Base-by-base conservation (phyloP, 768 basidiomycete species). In the Phaffia australis region DNA sequence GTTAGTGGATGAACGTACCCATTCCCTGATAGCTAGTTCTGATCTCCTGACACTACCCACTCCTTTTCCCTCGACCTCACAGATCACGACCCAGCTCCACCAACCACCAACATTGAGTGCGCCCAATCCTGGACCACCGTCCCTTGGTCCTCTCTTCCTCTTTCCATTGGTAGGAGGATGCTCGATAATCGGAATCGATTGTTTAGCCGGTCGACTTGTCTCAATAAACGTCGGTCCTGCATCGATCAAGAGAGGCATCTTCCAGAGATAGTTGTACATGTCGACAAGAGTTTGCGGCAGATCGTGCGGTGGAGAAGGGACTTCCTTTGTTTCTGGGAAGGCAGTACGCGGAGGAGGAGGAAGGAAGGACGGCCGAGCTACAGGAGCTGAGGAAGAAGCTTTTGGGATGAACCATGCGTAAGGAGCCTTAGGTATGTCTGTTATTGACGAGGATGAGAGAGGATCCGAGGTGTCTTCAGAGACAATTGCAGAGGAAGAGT, bases 61-160 rank as follows among this genome's bases (percentile, higher is more conserved):
- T 19, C 66, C 66, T 16, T 47, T 52, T 19, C 66, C 66, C 16
- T 55, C 18, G 1, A 67, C 66, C 42, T 61, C 59, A 49, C 52
- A 55, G 1, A 67, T 55, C 11, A 67, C 54, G n/a, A 61, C 58
- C 66, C 66, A 67, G 21, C 62, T 60, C 66, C 66, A 67, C 60
- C 60, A 67, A 15, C 66, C 66, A 7, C 66, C 66, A 15, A 67
- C 48, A 18, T 57, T 35, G 32, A 49, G 21, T n/a, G 54, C 66
- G 21, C 59, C 66, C 11, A 62, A 49, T 11, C 66, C 59, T 9
- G 15, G 32, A 19, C 66, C 66, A 11, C 52, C 46, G 29, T 67
- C 66, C 0, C 48, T 55, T 4, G 58, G 58, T 0, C 66, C 60
- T 32, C 60, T 50, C 8, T 30, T 55, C 11, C 60, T 54, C 66